These are phyloP conservation scores for Ceratocystis papillata DNA, from an alignment of 2,329 filamentous ascomycete genomes.

Conservation along the genomic window DNA sequence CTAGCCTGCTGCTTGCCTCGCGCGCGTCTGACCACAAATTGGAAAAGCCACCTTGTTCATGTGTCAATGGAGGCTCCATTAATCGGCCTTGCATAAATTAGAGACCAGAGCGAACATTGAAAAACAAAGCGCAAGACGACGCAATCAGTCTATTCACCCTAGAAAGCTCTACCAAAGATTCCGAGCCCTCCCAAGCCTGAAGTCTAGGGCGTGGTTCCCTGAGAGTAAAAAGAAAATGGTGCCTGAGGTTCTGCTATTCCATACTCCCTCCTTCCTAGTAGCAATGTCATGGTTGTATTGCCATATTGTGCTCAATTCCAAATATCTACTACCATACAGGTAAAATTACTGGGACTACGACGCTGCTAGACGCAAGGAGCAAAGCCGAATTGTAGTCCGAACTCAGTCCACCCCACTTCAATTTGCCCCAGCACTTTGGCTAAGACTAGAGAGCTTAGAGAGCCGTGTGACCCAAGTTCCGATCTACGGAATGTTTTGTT, in stretches of 20 bases:
- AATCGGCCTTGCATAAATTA: background rate
- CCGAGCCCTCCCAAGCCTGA: background rate
- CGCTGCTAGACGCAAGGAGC: background rate
- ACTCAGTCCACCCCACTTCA: background rate
- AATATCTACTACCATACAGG: background rate
- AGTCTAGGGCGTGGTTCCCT: background rate
- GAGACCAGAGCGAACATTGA: background rate
- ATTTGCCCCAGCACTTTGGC: background rate
- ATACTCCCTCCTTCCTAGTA: background rate
- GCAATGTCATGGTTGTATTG: background rate
- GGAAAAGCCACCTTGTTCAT: conserved; percentile 2
- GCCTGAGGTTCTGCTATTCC: background rate
- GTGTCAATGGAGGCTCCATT: background rate
- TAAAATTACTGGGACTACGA: background rate
- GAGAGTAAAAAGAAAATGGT: too few species aligned
- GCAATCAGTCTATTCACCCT: too few species aligned
- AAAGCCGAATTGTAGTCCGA: background rate
- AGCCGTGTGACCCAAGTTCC: background rate
- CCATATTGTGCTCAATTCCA: background rate
- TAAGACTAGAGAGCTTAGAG: background rate
- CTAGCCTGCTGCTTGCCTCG: background rate
- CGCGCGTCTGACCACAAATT: background rate
- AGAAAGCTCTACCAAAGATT: background rate
- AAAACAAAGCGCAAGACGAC: background rate
- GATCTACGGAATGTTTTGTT: background rate